phyloP scores from a whole-genome alignment of 2,329 filamentous ascomycete species.

The Trichoderma polysporum region DNA sequence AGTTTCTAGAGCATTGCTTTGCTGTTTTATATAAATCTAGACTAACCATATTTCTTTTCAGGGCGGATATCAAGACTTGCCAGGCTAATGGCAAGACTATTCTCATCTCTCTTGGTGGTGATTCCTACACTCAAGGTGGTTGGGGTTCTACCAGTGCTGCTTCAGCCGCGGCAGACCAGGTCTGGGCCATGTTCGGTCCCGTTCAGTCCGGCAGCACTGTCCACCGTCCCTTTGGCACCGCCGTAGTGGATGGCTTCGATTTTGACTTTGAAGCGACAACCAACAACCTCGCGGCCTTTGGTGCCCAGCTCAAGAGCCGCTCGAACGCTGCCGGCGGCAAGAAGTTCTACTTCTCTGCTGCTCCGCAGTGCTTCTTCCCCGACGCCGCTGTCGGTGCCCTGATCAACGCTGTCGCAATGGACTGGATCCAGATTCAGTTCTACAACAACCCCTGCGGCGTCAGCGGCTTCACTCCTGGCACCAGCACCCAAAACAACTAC shows the following conservation, averaged over 20 bases:
- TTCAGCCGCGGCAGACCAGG: conserved; percentile 54
- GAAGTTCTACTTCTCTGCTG: conserved; percentile 63
- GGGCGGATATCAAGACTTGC: conserved; percentile 56
- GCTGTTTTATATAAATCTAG: not conserved
- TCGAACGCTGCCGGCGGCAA: conserved; percentile 55
- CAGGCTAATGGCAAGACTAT: conserved; percentile 67
- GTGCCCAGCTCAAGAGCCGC: conserved; percentile 52
- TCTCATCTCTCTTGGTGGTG: conserved; percentile 69
- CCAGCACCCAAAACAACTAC: conserved; percentile 51
- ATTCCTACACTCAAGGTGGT: conserved; percentile 67
- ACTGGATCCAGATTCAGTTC: conserved; percentile 64
- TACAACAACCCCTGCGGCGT: conserved; percentile 69
- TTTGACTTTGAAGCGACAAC: conserved; percentile 68
- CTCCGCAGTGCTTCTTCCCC: conserved; percentile 68
- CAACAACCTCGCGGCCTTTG: conserved; percentile 62
- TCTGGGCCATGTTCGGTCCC: conserved; percentile 73
- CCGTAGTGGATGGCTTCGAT: conserved; percentile 72
- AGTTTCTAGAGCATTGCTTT: conserved; percentile 27
- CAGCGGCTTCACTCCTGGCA: conserved; percentile 47
- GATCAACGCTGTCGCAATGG: conserved; percentile 56
- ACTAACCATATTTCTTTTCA: conserved; percentile 24
- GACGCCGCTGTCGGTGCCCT: conserved; percentile 59
- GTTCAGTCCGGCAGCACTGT: conserved; percentile 40
- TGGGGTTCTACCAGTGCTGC: conserved; percentile 57
- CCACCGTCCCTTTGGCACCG: conserved; percentile 65